phyloP scores from a whole-genome alignment of 2,329 filamentous ascomycete species.

The Onygena corvina region DNA sequence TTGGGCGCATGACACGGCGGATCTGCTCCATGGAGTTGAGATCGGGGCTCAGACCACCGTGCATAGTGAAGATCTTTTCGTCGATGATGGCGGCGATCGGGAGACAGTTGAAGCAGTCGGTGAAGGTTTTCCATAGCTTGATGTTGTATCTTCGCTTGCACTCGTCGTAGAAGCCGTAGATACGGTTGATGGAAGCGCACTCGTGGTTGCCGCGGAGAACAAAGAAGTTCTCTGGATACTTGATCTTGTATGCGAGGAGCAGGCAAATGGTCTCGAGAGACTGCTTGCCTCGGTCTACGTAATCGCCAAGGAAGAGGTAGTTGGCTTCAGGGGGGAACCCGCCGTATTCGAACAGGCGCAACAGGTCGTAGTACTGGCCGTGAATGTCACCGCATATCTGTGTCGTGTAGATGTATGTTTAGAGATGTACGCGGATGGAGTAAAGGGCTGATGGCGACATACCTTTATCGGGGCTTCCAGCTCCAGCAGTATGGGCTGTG shows the following conservation, averaged over 20 bases:
- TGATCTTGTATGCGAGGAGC: constrained; percentile 97
- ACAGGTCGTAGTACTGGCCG: constrained; percentile 95
- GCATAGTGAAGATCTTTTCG: constrained; percentile 99
- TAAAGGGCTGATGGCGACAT: constrained; percentile 30
- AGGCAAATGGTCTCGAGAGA: constrained; percentile 97
- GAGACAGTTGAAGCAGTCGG: constrained; percentile 98
- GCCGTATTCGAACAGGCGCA: constrained; percentile 95
- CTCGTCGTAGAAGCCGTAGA: constrained; percentile 99
- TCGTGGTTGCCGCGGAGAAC: constrained; percentile 97
- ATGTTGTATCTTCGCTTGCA: constrained; percentile 99
- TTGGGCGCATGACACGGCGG: constrained; percentile 94
- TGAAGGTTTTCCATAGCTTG: constrained; percentile 99
- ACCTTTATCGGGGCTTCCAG: constrained; percentile 99
- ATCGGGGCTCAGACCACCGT: constrained; percentile 91
- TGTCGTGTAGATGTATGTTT: constrained; percentile 3
- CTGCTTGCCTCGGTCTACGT: constrained; percentile 98
- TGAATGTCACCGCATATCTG: constrained; percentile 99
- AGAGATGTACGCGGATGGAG: not conserved
- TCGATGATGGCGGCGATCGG: constrained; percentile 98
- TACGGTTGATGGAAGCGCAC: constrained; percentile 96
- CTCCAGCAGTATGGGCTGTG: constrained; percentile 93
- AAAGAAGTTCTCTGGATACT: constrained; percentile 99
- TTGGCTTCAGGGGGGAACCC: constrained; percentile 97
- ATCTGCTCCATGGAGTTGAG: constrained; percentile 99
- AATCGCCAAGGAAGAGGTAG: constrained; percentile 98